Base-by-base conservation (phyloP, 306 rosid genomes). In the Argentina anserina region DNA sequence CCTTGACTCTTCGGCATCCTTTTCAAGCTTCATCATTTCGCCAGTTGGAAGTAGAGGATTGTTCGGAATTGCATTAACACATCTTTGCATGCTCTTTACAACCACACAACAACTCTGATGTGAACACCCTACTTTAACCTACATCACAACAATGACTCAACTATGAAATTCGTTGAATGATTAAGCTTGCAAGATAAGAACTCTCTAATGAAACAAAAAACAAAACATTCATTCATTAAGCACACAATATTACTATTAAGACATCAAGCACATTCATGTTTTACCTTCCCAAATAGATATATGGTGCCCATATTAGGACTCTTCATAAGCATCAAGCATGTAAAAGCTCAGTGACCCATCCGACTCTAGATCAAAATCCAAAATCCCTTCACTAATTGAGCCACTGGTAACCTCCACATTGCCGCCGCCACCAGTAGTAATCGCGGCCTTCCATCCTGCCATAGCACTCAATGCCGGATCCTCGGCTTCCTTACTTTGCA, bases 261-360 rank as follows among this genome's bases (percentile, higher is more conserved):
- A n/a, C 18, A 60, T 28, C 33, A 70, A 53, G 21, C n/a, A 31
- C 11, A 4, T 33, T 0, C 20, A 21, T n/a, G 7, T 73, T 73
- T 69, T 78, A 94, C 99, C 97, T 94, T 94, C 74, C 99, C 99
- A 79, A 94, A 94, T 63, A 94, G 86, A 86, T 89, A 94, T 56
- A 91, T 65, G 39, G 71, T 89, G 34, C 97, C 99, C 86, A n/a
- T 74, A 46, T 88, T 94, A 70, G 81, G 80, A 90, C 86, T 94
- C 99, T 74, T 94, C 97, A 1, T 91, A 80, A 50, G 97, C 95
- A 81, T 94, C 99, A 28, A 94, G 65, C 21, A 91, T 63, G 75
- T 89, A 94, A 79, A 91, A 89, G 59, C 89, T 93, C 65, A 94
- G 75, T 9, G 89, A 86, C 6, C 92, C 90, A 56, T 91, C 91